Evolutionary conservation across 2,329 filamentous ascomycete genomes (phyloP), one percentile per base, ranked within the genome.

Genomic region (Aspergillus carbonarius): DNA sequence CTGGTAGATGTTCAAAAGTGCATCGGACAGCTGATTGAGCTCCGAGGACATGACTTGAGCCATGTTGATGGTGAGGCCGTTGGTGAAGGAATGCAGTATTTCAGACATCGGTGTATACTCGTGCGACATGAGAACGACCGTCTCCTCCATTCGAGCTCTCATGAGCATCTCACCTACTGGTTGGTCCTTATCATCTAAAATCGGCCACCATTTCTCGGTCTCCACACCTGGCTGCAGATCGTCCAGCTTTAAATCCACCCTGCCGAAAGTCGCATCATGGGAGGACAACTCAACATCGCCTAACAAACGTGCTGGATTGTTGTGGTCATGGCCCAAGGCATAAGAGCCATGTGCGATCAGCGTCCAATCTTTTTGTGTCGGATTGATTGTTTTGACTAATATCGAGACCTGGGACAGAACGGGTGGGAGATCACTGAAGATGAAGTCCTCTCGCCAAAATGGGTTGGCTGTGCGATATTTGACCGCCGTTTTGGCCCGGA

Each of bases 1-100:
- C 71, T 99, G 95, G 68, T 93, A 99, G 54, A 99, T 96, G 72
- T 98, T 96, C 63, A 98, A 79, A 37, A 98, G 85, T 27, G 90
- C 87, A 70, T 97, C 93, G 2, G 92, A 90, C 8, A 98, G 75
- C n/a, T 86, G 83, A 54, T 89, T 89, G 34, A 97, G 80, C 68
- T 92, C 90, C 2, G 87, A 85, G 0, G 92, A 89, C 55, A 97
- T 82, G 57, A 90, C 85, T 46, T 90, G 85, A 2, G 92, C 88
- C 65, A 99, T 90, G 71, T 96, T 90, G 37, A 91, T 82, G 0
- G 93, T 97, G 57, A 99, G 79, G 0, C 91, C 90, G 34, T 90
- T 89, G 39, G 87, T 86, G 72, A 98, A 97, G 5, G 88, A 86
- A 69, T 97, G 92, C 27, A 99, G 80, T 27, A 97, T 80, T 63